Base-by-base conservation (phyloP, 2,329 filamentous ascomycete species). In the Aspergillus oerlinghausenensis region DNA sequence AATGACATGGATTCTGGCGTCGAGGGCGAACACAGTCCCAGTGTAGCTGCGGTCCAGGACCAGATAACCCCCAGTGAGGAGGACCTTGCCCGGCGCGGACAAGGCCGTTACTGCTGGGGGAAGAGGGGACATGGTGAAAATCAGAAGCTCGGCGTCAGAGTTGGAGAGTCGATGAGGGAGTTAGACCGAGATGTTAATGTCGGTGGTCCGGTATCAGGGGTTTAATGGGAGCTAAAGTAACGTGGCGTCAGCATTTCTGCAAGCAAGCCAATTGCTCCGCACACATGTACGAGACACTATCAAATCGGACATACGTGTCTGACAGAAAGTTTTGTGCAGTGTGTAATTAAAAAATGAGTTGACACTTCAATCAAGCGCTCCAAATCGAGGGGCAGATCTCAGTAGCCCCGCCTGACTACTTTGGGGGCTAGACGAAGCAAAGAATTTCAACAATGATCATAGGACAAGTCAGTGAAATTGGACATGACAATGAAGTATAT, bases 11-110 rank as follows among this genome's bases (percentile, higher is more conserved):
- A 88, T 86, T 55, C 85, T 78, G 49, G 85, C 84, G 70, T 86
- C 80, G 51, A 88, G 79, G 32, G 83, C 84, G 65, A 87, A 86
- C 3, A 87, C 84, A 19, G 86, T 79, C 38, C 88, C 93, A 3
- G 89, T 94, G 75, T 97, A 92, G 59, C 83, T 80, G 59, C 90
- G 86, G 77, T 97, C 93, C 49, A 99, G 86, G 23, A 97, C 93
- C 49, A 97, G 86, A 75, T 97, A 99, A 60, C 94, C 94, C 61
- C 94, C 94, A 3, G 93, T 91, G 54, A 97, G 84, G 62, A 99
- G 84, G 59, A 99, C 94, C 79, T 99, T 99, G 65, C 94, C 94
- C 19, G 94, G 94, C 23, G 94, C 93, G 61, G 94, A 97, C 63
- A 96, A 84, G 69, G 87, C 88, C 51, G 77, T 74, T 54, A 67